Evolutionary conservation across 179 eudicot genomes (phyloP).

Genomic region (Beta macrorhiza): DNA sequence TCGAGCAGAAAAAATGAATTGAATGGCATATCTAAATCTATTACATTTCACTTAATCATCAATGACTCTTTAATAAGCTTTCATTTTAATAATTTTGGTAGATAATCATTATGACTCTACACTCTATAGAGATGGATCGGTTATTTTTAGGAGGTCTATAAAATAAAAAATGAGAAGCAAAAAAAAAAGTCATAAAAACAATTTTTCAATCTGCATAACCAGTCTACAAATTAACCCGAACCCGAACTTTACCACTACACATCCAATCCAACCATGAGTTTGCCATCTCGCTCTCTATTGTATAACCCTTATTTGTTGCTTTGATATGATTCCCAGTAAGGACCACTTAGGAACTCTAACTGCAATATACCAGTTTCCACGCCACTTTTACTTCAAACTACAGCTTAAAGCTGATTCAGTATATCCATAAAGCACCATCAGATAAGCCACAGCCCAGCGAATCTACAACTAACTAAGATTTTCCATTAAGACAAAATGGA

Average conservation of each 20-base stretch:
- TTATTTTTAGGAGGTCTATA: neutral
- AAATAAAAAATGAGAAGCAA: neutral
- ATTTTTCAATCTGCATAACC: neutral
- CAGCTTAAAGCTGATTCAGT: constrained; percentile 12
- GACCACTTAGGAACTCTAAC: constrained; percentile 32
- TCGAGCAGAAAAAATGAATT: neutral
- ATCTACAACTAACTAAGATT: constrained; percentile 21
- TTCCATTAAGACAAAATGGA: constrained; percentile 21
- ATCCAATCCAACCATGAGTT: neutral
- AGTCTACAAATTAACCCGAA: neutral
- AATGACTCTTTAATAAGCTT: neutral
- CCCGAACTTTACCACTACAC: neutral
- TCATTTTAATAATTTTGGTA: neutral
- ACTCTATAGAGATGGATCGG: too few relatives aligned
- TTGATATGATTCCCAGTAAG: constrained; percentile 13
- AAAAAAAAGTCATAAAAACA: neutral
- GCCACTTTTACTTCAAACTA: constrained; percentile 21
- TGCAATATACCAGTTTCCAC: constrained; percentile 17
- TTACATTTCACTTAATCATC: neutral
- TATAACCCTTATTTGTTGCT: neutral
- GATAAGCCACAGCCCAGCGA: neutral
- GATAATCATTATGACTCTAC: neutral
- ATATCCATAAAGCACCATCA: constrained; percentile 7
- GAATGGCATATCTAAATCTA: neutral
- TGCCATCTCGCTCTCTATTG: neutral